A percentile compares a stretch with the other conserved stretches of the same genome.
phyloP scores from a whole-genome alignment of 2,329 filamentous ascomycete species.

The Colletotrichum spinosum region DNA sequence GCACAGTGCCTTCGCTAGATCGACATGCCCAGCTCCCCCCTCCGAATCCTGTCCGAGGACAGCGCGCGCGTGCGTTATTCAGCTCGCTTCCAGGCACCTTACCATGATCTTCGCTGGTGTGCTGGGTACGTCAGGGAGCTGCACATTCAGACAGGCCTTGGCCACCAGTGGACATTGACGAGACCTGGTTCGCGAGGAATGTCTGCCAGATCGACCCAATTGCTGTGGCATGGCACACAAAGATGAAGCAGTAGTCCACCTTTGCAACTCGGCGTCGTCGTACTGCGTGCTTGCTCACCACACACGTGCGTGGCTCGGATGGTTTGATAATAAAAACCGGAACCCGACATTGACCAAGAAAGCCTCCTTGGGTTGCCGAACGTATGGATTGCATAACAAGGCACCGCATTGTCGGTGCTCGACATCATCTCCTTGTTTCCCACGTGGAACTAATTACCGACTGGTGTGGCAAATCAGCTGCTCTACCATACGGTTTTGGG shows the following conservation, averaged over 20 bases:
- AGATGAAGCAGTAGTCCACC: conserved; percentile 24
- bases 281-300: neutral
- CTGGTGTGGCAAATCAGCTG: too few species aligned
- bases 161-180: neutral
- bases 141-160: too few species aligned
- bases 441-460: conserved; percentile 29
- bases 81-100: conserved; percentile 5
- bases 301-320: too few species aligned
- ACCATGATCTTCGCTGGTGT: neutral
- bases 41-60: too few species aligned
- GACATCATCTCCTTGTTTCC: conserved; percentile 29
- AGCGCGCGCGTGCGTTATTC: too few species aligned
- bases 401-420: conserved; percentile 11
- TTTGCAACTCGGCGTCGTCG: neutral
- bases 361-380: too few species aligned
- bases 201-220: conserved; percentile 1
- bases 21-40: too few species aligned
- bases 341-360: too few species aligned
- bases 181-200: conserved; percentile 7
- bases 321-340: too few species aligned
- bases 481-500: neutral
- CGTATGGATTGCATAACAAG: neutral
- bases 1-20: too few species aligned
- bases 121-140: too few species aligned
- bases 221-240: conserved; percentile 16